phyloP scores from a whole-genome alignment of 2,329 filamentous ascomycete genomes.

The Aureobasidium leucospermi region DNA sequence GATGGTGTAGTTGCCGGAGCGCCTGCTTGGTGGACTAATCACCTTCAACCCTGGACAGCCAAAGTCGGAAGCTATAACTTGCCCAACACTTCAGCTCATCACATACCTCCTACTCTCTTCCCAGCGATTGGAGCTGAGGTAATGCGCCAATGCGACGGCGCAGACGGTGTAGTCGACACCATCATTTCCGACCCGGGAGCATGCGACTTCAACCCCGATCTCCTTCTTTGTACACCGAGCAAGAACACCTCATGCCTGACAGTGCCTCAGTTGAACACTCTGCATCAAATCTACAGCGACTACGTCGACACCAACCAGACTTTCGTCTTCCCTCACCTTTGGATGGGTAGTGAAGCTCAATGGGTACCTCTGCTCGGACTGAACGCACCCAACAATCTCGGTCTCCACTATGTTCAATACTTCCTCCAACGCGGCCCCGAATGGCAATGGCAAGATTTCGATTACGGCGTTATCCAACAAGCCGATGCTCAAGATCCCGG shows the following conservation, averaged over 20 bases:
- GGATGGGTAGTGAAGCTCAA: conserved; percentile 32
- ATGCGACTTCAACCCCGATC: conserved; percentile 40
- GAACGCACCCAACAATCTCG: conserved; percentile 30
- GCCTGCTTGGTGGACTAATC: conserved; percentile 45
- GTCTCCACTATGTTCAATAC: conserved; percentile 35
- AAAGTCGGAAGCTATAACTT: conserved; percentile 43
- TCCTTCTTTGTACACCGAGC: conserved; percentile 31
- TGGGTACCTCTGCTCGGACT: conserved; percentile 28
- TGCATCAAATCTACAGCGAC: conserved; percentile 37
- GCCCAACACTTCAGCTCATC: conserved; percentile 37
- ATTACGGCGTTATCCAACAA: conserved; percentile 32
- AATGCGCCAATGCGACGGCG: conserved; percentile 43
- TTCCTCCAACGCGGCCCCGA: conserved; percentile 32
- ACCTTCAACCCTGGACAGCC: conserved; percentile 40
- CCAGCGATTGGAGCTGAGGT: conserved; percentile 38
- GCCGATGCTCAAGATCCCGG: conserved; percentile 39
- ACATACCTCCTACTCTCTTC: conserved; percentile 40
- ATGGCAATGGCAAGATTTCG: conserved; percentile 34
- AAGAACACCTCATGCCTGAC: conserved; percentile 35
- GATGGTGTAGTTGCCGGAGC: conserved; percentile 50
- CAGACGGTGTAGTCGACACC: conserved; percentile 44
- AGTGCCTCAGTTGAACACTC: conserved; percentile 35
- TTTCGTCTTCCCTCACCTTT: conserved; percentile 35
- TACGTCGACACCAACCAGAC: conserved; percentile 35
- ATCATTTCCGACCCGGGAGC: conserved; percentile 42